Base-by-base conservation (phyloP, 2,329 filamentous ascomycete species). In the Tolypocladium tropicale region DNA sequence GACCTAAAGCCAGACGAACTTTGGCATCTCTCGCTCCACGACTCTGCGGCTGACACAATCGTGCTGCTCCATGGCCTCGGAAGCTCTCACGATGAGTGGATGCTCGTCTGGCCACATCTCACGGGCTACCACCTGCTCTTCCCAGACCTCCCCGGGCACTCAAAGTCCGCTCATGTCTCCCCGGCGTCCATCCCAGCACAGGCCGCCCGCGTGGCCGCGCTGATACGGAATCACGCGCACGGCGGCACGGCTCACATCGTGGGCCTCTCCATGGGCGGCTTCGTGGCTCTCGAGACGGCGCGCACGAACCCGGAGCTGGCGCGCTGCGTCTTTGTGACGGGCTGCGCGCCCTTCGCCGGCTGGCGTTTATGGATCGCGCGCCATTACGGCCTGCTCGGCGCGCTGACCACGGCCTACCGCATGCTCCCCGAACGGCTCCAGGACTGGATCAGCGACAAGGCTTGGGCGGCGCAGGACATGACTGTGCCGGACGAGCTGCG, bases 191-290 rank as follows among this genome's bases (percentile, higher is more conserved):
- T 72, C 43, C 58, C 57, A 10, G 59, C 65, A 28, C 62, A 65
- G 23, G 68, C 70, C 43, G 64, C 68, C 32, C 64, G 63, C 16
- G 62, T 76, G 18, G 69, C 72, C 11, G 54, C 60, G 2, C 62
- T 75, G 53, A 72, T 76, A 54, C 65, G 63, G 11, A 55, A 58
- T 4, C 64, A 70, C 55, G 72, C 72, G 12, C 68, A 73, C 49
- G 61, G 64, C 53, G 64, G 67, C 6, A 60, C 60, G 3, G 74
- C 73, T 4, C 73, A 76, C 58, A 49, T 76, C 33, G 70, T 73
- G 34, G 73, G 73, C 3, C 49, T 76, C 25, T 76, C 72, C 2
- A 70, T 72, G 54, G 73, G 72, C 12, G 72, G 71, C 1, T 75
- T 67, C 55, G 57, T 73, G 62, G 64, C 34, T 60, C 70, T 56